Evolutionary conservation across 2,329 filamentous ascomycete genomes (phyloP), one percentile per base, ranked within the genome.

Genomic region (Fusarium pseudoanthophilum): DNA sequence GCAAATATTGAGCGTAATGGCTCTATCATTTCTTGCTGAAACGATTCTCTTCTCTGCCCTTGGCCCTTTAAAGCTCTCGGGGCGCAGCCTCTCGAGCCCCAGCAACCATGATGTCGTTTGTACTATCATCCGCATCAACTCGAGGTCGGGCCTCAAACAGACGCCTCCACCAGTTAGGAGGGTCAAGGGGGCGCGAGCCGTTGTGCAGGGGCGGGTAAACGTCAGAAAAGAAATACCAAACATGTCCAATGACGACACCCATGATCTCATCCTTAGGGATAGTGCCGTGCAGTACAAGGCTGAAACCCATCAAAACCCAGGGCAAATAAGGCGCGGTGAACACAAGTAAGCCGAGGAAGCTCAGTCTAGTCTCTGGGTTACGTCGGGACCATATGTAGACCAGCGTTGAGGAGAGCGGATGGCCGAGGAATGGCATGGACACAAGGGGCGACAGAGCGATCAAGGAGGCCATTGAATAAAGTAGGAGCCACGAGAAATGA

Each of bases 211-310:
- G 93, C 7, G 96, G 96, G 82, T 97, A 99, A 21, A 99, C 95
- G 81, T 99, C 96, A 67, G 92, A 93, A 83, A 98, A 98, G 85
- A 98, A 99, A 83, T 98, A 99, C 92, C 95, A 98, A 45, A 98
- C 88, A 83, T 99, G 96, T 15, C 96, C 96, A 43, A 98, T 95
- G 15, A 96, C 91, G 21, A 98, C 94, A 8, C 96, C 96, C 85
- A 97, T 94, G 72, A 99, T 92, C 85, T 99, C 96, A 81, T 98
- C 96, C 83, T 97, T 97, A 8, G 96, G 96, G 46, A 98, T 88
- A 10, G 89, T 92, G 11, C 94, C 94, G 80, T 98, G 95, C 80
- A 98, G 88, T n/a, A 97, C 88, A 51, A 98, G 86, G 79, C 93
- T 97, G 83, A 99, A 97, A 1, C 89, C 92, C 89, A 98, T 95